A percentile compares a stretch with the other conserved stretches of the same genome.
phyloP scores from a whole-genome alignment of 2,329 filamentous ascomycete genomes.

The Fonsecaea pugnacius region DNA sequence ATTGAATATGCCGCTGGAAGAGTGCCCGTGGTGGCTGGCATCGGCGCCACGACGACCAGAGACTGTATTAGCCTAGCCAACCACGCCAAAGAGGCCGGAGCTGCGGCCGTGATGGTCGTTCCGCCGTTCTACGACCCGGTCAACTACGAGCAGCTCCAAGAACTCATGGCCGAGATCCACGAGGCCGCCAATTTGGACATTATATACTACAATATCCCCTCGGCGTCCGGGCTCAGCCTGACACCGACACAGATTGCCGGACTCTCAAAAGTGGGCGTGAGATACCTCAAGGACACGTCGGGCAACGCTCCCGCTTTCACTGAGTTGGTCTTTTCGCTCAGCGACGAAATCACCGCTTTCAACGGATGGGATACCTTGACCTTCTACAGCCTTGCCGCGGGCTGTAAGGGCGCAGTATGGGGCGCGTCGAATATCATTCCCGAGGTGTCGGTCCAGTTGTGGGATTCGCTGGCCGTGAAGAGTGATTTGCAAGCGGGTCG shows the following conservation, averaged over 20 bases:
- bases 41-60: slow-evolving; percentile 51
- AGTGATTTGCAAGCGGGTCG: slow-evolving; percentile 51
- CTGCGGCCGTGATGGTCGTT: slow-evolving; percentile 54
- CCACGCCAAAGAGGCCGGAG: slow-evolving; percentile 48
- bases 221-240: slow-evolving; percentile 51
- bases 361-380: slow-evolving; percentile 61
- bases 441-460: slow-evolving; percentile 54
- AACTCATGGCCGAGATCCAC: slow-evolving; percentile 50
- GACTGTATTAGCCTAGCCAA: slow-evolving; percentile 49
- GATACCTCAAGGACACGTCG: slow-evolving; percentile 59
- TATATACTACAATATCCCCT: slow-evolving; percentile 59
- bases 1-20: slow-evolving; percentile 47
- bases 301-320: slow-evolving; percentile 57
- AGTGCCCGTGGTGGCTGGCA: slow-evolving; percentile 51
- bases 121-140: slow-evolving; percentile 57
- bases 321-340: slow-evolving; percentile 53
- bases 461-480: slow-evolving; percentile 52
- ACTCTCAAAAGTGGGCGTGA: slow-evolving; percentile 53
- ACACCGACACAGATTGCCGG: slow-evolving; percentile 50
- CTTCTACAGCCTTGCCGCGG: slow-evolving; percentile 58
- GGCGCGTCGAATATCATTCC: slow-evolving; percentile 58
- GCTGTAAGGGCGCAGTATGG: slow-evolving; percentile 57
- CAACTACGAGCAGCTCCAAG: slow-evolving; percentile 47
- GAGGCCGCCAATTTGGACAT: slow-evolving; percentile 50
- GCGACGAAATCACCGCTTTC: slow-evolving; percentile 53